Evolutionary conservation across 345 rosid species (phyloP).

Genomic region (Triadica sebifera): DNA sequence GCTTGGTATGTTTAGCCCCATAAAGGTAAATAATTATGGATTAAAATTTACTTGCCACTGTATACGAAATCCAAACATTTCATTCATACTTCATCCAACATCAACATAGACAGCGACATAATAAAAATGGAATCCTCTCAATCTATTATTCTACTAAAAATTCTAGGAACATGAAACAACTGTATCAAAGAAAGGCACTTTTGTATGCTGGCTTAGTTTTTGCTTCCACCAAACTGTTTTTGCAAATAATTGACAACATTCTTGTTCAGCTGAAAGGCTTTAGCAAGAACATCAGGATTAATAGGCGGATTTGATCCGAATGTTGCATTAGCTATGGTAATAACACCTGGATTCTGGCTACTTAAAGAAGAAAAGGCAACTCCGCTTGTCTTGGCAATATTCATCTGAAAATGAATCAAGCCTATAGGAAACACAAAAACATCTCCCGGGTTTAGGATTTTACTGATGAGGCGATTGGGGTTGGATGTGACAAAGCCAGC

Average conservation of each 20-base stretch:
- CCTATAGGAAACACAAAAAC: slow-evolving; percentile 22
- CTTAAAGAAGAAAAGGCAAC: slow-evolving; percentile 21
- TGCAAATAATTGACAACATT: background rate
- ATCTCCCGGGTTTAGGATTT: slow-evolving; percentile 18
- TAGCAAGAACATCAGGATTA: slow-evolving; percentile 15
- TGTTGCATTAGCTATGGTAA: slow-evolving; percentile 12
- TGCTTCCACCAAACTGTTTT: slow-evolving; percentile 7
- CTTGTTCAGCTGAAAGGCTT: slow-evolving; percentile 18
- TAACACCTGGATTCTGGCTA: slow-evolving; percentile 23
- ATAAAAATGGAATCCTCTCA: background rate
- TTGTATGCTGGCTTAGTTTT: background rate
- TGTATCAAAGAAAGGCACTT: background rate
- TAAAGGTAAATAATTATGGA: background rate
- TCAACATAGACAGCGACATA: background rate
- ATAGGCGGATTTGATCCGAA: slow-evolving; percentile 8
- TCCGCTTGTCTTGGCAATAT: slow-evolving; percentile 6
- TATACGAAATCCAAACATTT: background rate
- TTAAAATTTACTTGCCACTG: background rate
- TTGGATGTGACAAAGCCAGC: slow-evolving; percentile 21
- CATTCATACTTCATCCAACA: background rate
- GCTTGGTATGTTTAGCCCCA: background rate
- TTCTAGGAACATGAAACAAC: background rate
- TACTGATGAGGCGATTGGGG: slow-evolving; percentile 12
- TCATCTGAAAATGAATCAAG: slow-evolving; percentile 23
- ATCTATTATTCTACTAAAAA: background rate